These are phyloP conservation scores for Euptelea pleiosperma DNA, from an alignment of 164 flowering plant genomes.

Conservation along the genomic window DNA sequence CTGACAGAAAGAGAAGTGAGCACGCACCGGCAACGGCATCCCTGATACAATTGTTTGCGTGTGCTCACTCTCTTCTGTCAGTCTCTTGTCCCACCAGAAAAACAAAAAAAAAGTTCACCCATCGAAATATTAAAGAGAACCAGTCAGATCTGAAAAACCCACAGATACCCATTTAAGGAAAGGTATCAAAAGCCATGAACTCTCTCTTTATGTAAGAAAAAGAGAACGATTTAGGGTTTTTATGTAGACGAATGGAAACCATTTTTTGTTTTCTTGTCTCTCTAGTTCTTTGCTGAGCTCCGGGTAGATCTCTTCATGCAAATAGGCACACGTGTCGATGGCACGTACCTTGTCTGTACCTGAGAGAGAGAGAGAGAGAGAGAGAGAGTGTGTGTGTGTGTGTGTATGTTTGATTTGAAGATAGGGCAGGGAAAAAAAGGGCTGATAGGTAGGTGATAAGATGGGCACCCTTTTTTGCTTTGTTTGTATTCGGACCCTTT, in stretches of 20 bases:
- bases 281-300: neutral
- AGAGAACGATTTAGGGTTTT: neutral
- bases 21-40: constrained; percentile 44
- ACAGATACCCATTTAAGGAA: constrained; percentile 6
- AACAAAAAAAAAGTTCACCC: neutral
- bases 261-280: neutral
- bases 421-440: too few species aligned
- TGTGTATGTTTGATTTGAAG: too few species aligned
- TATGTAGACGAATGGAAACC: neutral
- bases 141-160: constrained; percentile 2
- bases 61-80: constrained; percentile 83
- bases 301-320: neutral
- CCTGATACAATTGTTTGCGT: constrained; percentile 37
- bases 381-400: too few species aligned
- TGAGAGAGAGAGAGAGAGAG: neutral
- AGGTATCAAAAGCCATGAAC: too few species aligned
- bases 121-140: neutral
- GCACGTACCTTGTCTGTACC: constrained; percentile 1
- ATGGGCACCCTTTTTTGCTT: too few species aligned
- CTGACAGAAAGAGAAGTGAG: constrained; percentile 60
- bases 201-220: neutral
- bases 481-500: too few species aligned
- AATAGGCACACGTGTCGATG: constrained; percentile 2
- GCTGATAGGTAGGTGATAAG: too few species aligned
- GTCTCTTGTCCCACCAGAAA: constrained; percentile 15